phyloP scores from a whole-genome alignment of 148 eudicot genomes.

The Vaccinium darrowii region DNA sequence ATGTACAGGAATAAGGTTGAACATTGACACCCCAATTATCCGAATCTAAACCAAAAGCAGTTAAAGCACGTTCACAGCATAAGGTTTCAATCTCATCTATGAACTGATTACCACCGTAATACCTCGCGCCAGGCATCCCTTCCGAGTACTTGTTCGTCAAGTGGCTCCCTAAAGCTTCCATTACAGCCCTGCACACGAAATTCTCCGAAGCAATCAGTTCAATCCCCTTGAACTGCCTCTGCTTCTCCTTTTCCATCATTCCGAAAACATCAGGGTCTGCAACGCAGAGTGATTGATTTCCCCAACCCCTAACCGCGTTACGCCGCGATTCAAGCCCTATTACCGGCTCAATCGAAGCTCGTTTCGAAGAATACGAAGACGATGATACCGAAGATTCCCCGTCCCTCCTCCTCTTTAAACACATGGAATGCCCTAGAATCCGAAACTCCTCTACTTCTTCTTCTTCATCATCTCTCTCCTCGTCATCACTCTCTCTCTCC shows the following conservation, averaged over 20 bases:
- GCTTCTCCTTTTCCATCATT: constrained; percentile 27
- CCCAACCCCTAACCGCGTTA: constrained; percentile 22
- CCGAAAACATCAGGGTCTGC: constrained; percentile 25
- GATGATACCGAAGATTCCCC: constrained; percentile 48
- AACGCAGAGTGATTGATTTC: constrained; percentile 19
- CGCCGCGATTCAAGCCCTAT: constrained; percentile 5
- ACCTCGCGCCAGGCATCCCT: constrained; percentile 47
- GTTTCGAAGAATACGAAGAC: constrained; percentile 33
- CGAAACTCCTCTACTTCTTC: constrained; percentile 60
- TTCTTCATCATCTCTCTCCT: constrained; percentile 17
- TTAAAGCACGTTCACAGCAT: constrained; percentile 40
- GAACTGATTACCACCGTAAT: constrained; percentile 44
- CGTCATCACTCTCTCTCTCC: constrained; percentile 27
- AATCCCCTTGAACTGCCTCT: constrained; percentile 27
- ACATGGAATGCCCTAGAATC: constrained; percentile 66
- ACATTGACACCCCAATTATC: constrained; percentile 43
- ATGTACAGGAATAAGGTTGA: constrained; percentile 88
- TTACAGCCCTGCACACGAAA: constrained; percentile 39
- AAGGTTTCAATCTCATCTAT: constrained; percentile 42
- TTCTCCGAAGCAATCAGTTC: constrained; percentile 50
- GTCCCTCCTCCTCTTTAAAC: constrained; percentile 66
- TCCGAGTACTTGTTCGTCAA: constrained; percentile 51
- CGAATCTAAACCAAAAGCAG: constrained; percentile 36
- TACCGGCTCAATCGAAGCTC: constrained; percentile 29
- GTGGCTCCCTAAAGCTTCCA: constrained; percentile 46